phyloP scores from a whole-genome alignment of 202 grass and related monocot species.

The Hordeum pubiflorum region DNA sequence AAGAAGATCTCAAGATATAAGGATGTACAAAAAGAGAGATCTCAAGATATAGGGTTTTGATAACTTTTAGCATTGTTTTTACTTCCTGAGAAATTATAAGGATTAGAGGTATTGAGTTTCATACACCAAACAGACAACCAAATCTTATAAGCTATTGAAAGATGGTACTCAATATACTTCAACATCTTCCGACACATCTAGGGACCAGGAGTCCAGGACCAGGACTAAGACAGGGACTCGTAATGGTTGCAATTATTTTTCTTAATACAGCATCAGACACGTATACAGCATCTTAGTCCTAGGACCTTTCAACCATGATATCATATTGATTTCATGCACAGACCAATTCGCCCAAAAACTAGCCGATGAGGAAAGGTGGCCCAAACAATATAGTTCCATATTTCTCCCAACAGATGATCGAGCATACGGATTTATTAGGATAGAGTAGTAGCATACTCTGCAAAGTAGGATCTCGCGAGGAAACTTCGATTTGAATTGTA shows the following conservation, averaged over 20 bases:
- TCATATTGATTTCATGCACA: not conserved
- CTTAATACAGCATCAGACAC: not conserved
- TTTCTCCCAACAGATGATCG: not conserved
- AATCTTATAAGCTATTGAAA: not conserved
- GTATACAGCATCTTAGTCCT: not conserved
- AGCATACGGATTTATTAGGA: not conserved
- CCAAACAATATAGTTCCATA: not conserved
- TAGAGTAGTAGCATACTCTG: slow-evolving; percentile 52
- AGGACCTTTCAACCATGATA: not conserved
- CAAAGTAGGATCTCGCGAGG: slow-evolving; percentile 89
- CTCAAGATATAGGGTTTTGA: not conserved
- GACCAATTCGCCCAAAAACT: not conserved
- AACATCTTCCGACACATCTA: not conserved
- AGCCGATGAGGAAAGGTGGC: not conserved
- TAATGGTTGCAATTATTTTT: not conserved
- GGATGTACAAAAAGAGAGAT: not conserved
- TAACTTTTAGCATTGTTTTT: not conserved
- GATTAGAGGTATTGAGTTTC: not conserved
- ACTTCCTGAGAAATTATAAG: not conserved
- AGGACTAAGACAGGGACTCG: not conserved
- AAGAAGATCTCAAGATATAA: no score
- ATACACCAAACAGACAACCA: not conserved
- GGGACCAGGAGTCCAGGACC: not conserved
- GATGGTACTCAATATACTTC: not conserved
- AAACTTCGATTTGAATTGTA: slow-evolving; percentile 83